Evolutionary conservation across 1,139 yeast species (phyloP).

Genomic region (Arxiozyma telluris): DNA sequence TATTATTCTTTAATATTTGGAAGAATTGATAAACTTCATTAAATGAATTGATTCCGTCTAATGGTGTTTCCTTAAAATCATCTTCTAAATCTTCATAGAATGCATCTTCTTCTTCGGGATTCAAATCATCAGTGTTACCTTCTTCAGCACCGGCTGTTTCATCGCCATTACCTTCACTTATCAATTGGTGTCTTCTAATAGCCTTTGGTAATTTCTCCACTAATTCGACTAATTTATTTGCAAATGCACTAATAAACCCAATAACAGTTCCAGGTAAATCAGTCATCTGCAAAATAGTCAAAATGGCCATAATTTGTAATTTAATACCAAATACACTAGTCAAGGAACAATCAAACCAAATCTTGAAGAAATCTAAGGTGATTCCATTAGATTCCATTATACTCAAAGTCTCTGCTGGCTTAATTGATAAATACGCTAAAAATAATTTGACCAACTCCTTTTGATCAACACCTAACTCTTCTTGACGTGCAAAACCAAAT

Average conservation of each 20-base stretch:
- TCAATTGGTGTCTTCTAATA: constrained; percentile 52
- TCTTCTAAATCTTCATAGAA: constrained; percentile 42
- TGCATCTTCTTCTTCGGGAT: constrained; percentile 35
- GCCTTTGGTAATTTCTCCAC: constrained; percentile 63
- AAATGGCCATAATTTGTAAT: constrained; percentile 56
- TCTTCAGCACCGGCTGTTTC: constrained; percentile 27
- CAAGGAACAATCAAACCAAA: constrained; percentile 59
- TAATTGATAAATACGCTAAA: constrained; percentile 57
- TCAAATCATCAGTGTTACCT: constrained; percentile 28
- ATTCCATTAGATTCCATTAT: constrained; percentile 42
- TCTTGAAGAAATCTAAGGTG: constrained; percentile 44
- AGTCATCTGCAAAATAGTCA: constrained; percentile 39
- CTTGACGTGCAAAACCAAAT: constrained; percentile 15
- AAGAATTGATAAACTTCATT: constrained; percentile 34
- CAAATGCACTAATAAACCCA: constrained; percentile 30
- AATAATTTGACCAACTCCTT: constrained; percentile 47
- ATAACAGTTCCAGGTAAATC: constrained; percentile 31
- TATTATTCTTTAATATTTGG: constrained; percentile 15
- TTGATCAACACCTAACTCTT: constrained; percentile 26
- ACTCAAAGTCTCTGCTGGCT: constrained; percentile 48
- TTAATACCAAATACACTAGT: constrained; percentile 73
- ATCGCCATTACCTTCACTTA: constrained; percentile 36
- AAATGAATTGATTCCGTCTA: constrained; percentile 64
- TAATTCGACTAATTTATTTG: constrained; percentile 42
- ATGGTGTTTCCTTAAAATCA: constrained; percentile 66